Percentiles rank a stretch among this genome's conserved stretches.
Conservation (phyloP, 805 yeast genomes). For the Kluyveromyces siamensis region DNA sequence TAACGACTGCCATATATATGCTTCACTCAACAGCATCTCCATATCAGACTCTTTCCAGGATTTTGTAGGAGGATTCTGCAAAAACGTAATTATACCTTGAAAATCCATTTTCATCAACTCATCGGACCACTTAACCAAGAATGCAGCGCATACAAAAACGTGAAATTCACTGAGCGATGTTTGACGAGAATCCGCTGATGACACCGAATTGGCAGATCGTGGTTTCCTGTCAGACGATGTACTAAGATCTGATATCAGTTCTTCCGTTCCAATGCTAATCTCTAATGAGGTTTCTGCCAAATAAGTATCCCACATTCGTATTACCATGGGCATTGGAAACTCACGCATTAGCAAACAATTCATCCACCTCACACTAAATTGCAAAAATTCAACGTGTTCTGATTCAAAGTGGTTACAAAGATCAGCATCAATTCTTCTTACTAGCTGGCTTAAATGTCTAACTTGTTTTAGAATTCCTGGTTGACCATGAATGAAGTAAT, state of each 20-base stretch:
- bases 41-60: slow-evolving; percentile 84
- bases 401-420: slow-evolving; percentile 63
- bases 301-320: slow-evolving; percentile 98
- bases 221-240: slow-evolving; percentile 7
- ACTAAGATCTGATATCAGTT: slow-evolving; percentile 3
- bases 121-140: slow-evolving; percentile 77
- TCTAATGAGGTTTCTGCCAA: slow-evolving; percentile 53
- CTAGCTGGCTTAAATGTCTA: slow-evolving; percentile 63
- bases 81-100: slow-evolving; percentile 84
- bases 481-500: slow-evolving; percentile 94
- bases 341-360: slow-evolving; percentile 95
- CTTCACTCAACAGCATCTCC: slow-evolving; percentile 88
- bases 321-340: slow-evolving; percentile 62
- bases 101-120: slow-evolving; percentile 79
- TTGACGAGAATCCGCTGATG: slow-evolving; percentile 11
- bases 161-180: slow-evolving; percentile 69
- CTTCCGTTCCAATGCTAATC: slow-evolving; percentile 7
- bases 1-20: slow-evolving; percentile 91
- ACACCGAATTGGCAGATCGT: background rate
- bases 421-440: slow-evolving; percentile 68
- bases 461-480: slow-evolving; percentile 96
- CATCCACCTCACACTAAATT: slow-evolving; percentile 98
- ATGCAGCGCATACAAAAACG: slow-evolving; percentile 96
- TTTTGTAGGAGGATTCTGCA: slow-evolving; percentile 83
- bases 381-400: slow-evolving; percentile 90